These are phyloP conservation scores for Dendryphion nanum DNA, from an alignment of 2,329 filamentous ascomycete species.

Conservation along the genomic window DNA sequence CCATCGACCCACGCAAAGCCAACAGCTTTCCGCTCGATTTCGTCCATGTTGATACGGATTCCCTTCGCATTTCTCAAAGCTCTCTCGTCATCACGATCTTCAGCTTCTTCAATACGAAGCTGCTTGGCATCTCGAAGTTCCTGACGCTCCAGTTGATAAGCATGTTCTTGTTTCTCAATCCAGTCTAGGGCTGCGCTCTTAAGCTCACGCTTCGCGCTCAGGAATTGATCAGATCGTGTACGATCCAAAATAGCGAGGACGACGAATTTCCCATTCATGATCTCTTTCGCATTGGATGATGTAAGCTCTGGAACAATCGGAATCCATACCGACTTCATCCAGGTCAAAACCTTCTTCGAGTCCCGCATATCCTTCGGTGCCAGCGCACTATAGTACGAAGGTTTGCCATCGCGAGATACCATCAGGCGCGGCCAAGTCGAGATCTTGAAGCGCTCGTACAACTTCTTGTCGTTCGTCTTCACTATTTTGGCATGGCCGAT, in stretches of 20 bases:
- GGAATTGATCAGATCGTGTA: conserved; percentile 75
- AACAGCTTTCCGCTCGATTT: conserved; percentile 82
- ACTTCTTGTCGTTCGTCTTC: conserved; percentile 76
- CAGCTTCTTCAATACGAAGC: conserved; percentile 90
- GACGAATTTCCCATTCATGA: conserved; percentile 94
- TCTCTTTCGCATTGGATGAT: conserved; percentile 84
- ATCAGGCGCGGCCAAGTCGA: conserved; percentile 93
- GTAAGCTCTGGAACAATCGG: conserved; percentile 94
- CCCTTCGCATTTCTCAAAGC: conserved; percentile 84
- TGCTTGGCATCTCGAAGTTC: conserved; percentile 94
- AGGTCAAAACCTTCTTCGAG: conserved; percentile 72
- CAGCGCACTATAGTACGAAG: conserved; percentile 85
- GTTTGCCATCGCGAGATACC: conserved; percentile 83
- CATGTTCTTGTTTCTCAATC: conserved; percentile 93
- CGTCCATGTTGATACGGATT: conserved; percentile 88
- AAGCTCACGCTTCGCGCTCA: conserved; percentile 77
- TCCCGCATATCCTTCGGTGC: conserved; percentile 92
- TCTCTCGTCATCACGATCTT: conserved; percentile 87
- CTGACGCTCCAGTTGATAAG: conserved; percentile 90
- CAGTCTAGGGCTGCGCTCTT: conserved; percentile 95
- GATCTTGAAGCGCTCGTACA: conserved; percentile 87
- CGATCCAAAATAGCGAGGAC: conserved; percentile 86
- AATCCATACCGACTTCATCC: conserved; percentile 97
- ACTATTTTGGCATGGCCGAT: conserved; percentile 91
- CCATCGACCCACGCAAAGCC: conserved; percentile 97